Evolutionary conservation across 768 basidiomycete genomes (phyloP), one percentile per base, ranked within the genome.

Genomic region (Macrolepiota fuliginosa): DNA sequence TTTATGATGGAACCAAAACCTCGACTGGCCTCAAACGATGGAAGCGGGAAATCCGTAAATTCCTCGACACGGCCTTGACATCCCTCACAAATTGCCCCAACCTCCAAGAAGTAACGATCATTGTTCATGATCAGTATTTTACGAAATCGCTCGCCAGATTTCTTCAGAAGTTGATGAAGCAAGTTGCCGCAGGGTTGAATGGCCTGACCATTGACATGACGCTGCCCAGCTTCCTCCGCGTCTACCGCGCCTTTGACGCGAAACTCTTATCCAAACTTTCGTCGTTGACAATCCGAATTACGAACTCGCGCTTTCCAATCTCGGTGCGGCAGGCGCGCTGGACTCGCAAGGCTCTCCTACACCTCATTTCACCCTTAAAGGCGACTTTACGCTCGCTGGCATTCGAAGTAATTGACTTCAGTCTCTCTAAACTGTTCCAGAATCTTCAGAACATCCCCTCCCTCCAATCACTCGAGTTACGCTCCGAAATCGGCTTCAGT

Each of bases 151-250:
- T 71, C 51, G 50, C 54, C 24, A 53, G 50, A 5, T 71, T 70
- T 56, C 63, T 70, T 11, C 53, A 63, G 10, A 58, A 62, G 1
- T 27, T 73, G 4, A 67, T 69, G 68, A 54, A 57, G n/a, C 65
- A 65, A 1, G 32, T 72, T 22, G 70, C 68, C 27, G 57, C 62
- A 4, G 61, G 63, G 12, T 46, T 72, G 12, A 56, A 63, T 27
- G 65, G 66, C 36, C 37, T 73, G 22, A 56, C 65, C 9, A 63
- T 73, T n/a, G 67, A 70, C 42, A 70, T 68, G 10, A 70, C 70
- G 2, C 52, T 66, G 22, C 39, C 51, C 17, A 71, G 69, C 45
- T 56, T 69, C 17, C 69, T 70, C 0, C 15, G 63, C 11, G 52
- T 73, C 22, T 27, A 52, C 67, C 54, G 60, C 46, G n/a, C 61